These are phyloP conservation scores for Polytrichum formosum DNA, from an alignment of 225 moss, liverwort and hornwort species.

Conservation along the genomic window DNA sequence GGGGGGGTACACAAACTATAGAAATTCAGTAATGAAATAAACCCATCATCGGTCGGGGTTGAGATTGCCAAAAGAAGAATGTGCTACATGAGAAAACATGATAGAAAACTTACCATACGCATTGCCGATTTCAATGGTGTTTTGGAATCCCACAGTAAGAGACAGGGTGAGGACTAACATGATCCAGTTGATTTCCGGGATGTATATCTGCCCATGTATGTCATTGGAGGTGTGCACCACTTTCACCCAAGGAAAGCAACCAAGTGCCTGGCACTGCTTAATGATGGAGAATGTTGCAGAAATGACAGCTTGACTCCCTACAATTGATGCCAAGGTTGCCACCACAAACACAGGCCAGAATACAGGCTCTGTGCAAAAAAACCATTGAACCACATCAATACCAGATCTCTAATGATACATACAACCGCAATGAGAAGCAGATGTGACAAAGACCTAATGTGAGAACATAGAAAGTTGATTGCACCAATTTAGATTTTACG, in stretches of 20 bases:
- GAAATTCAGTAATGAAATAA: too few relatives aligned
- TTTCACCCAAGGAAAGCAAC: conserved; percentile 63
- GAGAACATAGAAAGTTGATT: too few relatives aligned
- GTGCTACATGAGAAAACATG: not conserved
- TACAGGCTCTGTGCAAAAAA: conserved; percentile 21
- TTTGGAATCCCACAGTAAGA: conserved; percentile 37
- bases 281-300: conserved; percentile 58
- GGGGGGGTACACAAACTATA: too few relatives aligned
- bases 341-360: conserved; percentile 52
- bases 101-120: conserved; percentile 42
- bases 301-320: conserved; percentile 62
- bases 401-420: not conserved
- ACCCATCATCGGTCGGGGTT: not conserved
- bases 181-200: conserved; percentile 65
- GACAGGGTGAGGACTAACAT: conserved; percentile 39
- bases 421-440: too few relatives aligned
- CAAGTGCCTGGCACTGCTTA: conserved; percentile 51
- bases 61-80: not conserved
- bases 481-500: too few relatives aligned
- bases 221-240: conserved; percentile 57
- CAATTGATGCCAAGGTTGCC: conserved; percentile 51
- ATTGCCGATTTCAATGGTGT: conserved; percentile 46
- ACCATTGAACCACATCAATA: conserved; percentile 1
- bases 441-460: too few relatives aligned
- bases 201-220: conserved; percentile 48